phyloP scores from a whole-genome alignment of 2,329 filamentous ascomycete genomes.

The Fusarium multiceps region DNA sequence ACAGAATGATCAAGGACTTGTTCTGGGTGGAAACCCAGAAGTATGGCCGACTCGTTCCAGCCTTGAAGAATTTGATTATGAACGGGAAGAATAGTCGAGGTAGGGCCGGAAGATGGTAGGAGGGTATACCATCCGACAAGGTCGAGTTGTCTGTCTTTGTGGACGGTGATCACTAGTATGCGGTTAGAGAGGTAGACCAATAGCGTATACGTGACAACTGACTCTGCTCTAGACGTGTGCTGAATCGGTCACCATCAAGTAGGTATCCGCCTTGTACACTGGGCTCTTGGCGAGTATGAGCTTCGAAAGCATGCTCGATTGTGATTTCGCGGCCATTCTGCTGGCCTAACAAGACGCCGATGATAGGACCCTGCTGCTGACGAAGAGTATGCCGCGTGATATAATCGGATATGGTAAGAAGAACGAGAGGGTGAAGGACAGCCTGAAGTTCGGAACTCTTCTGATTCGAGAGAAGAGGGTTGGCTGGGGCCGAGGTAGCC shows the following conservation, averaged over 20 bases:
- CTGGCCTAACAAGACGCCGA: conserved; percentile 90
- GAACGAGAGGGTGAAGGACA: conserved; percentile 90
- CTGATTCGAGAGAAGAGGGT: conserved; percentile 72
- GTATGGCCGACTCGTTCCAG: conserved; percentile 86
- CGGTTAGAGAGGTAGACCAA: background rate
- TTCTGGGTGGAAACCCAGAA: conserved; percentile 86
- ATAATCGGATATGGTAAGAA: conserved; percentile 96
- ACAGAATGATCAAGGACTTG: conserved; percentile 65
- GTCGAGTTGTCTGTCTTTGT: conserved; percentile 84
- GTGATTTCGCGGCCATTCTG: conserved; percentile 92
- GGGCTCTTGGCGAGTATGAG: conserved; percentile 63
- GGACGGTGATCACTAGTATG: conserved; percentile 82
- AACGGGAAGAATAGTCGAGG: conserved; percentile 73
- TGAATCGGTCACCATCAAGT: conserved; percentile 79
- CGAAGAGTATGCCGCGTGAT: conserved; percentile 91
- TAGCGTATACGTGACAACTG: conserved; percentile 47
- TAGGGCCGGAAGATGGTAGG: conserved; percentile 78
- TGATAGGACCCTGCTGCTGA: conserved; percentile 77
- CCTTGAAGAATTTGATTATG: conserved; percentile 79
- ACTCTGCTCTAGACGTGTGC: conserved; percentile 86
- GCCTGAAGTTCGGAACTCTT: conserved; percentile 81
- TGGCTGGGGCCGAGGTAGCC: conserved; percentile 56
- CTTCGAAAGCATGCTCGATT: conserved; percentile 93
- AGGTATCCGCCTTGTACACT: conserved; percentile 66
- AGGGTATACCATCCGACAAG: conserved; percentile 94